Percentiles rank a stretch among this genome's conserved stretches.
These are phyloP conservation scores for Podaxis rugospora DNA, from an alignment of 768 basidiomycete species.

Conservation along the genomic window DNA sequence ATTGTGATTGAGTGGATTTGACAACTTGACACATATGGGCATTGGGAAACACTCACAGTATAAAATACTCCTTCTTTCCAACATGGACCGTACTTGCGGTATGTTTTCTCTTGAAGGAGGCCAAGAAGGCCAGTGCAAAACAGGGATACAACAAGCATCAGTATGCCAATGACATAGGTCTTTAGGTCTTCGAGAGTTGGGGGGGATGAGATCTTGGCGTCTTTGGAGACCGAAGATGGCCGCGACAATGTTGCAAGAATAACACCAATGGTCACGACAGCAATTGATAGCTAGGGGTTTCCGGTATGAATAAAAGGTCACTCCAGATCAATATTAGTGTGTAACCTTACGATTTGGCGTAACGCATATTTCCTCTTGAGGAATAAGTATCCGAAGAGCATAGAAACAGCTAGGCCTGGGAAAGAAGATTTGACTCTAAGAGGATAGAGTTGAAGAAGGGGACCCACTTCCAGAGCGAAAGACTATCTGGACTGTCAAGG, in stretches of 20 bases:
- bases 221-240: constrained; percentile 27
- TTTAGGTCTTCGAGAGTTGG: constrained; percentile 28
- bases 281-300: constrained; percentile 49
- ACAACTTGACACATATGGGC: not conserved
- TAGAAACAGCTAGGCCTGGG: constrained; percentile 69
- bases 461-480: constrained; percentile 74
- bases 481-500: constrained; percentile 76
- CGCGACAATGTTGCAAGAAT: constrained; percentile 68
- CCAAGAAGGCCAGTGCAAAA: constrained; percentile 68
- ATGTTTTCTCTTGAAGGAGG: constrained; percentile 73
- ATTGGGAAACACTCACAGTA: constrained; percentile 40
- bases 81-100: constrained; percentile 64
- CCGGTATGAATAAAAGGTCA: not conserved
- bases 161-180: constrained; percentile 61
- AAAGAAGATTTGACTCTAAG: not conserved
- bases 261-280: constrained; percentile 66
- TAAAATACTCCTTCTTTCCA: constrained; percentile 88
- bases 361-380: constrained; percentile 54
- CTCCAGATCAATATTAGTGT: not conserved
- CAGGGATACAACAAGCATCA: constrained; percentile 62
- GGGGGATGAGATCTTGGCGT: constrained; percentile 14
- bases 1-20: not conserved
- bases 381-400: constrained; percentile 64
- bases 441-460: not conserved
- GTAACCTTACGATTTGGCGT: constrained; percentile 52